Base-by-base conservation (phyloP, 2,329 filamentous ascomycete genomes). In the Pyrenochaeta sp. region DNA sequence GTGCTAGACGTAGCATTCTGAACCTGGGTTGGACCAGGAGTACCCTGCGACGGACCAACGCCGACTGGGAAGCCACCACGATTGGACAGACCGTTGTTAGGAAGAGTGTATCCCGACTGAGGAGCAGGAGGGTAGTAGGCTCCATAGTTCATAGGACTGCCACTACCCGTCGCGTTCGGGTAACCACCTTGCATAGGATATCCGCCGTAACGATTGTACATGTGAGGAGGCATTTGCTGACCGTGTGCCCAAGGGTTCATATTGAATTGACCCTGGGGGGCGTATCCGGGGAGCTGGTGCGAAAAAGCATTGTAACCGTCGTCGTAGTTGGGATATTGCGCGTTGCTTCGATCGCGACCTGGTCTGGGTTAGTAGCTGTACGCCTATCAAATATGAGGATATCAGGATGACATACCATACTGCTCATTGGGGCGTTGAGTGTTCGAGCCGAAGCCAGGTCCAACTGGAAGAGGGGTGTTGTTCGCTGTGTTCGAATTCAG, bases 141-240 rank as follows among this genome's bases (percentile, higher is more conserved):
- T 14, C 58, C 60, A 19, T 60, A 67, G 38, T 65, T 65, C 63
- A 67, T 67, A 2, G 63, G 66, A 20, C 58, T 67, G 7, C 63
- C 61, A 36, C 59, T 61, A 1, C 51, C 50, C 11, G 51, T 53
- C 7, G 44, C 58, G 14, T 57, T 61, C 2, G 61, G 55, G 20
- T 58, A 63, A 17, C 44, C 36, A 21, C 43, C 50, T 24, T 43
- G 35, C 35, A 49, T 41, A 2, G 56, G 47, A 24, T 55, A 63
- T 18, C 39, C 30, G 11, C 44, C 48, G 21, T 64, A 65, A 10
- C 53, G 53, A 7, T 53, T 51, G 27, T 56, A 66, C 40, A 56
- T 48, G 21, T 56, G 58, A 6, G 59, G 48, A n/a, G 35, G 32
- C 24, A 56, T 43, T 26, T 55, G 60, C 26, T 67, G 60, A 19